phyloP scores from a whole-genome alignment of 2,329 filamentous ascomycete genomes.

The Pseudocercospora fuligena region DNA sequence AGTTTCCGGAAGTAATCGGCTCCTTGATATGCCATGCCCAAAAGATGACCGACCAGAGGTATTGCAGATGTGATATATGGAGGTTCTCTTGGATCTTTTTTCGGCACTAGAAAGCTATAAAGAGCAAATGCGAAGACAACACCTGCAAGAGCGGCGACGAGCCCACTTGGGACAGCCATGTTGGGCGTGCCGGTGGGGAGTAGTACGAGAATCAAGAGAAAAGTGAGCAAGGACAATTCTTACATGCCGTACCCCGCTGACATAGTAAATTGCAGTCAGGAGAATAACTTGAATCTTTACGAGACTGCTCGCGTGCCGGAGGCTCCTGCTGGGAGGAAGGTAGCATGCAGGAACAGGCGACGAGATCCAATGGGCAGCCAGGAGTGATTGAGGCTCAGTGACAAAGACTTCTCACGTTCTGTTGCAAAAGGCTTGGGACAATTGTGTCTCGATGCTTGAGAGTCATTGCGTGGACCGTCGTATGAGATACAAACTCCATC shows the following conservation, averaged over 20 bases:
- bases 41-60: constrained; percentile 54
- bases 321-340: too few species aligned
- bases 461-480: too few species aligned
- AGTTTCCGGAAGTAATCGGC: constrained; percentile 14
- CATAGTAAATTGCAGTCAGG: not conserved
- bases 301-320: too few species aligned
- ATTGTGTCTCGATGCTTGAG: too few species aligned
- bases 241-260: not conserved
- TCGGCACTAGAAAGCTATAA: not conserved
- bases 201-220: not conserved
- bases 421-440: too few species aligned
- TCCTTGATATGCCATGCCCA: constrained; percentile 45
- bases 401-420: too few species aligned
- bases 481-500: too few species aligned
- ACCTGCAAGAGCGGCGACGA: not conserved
- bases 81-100: constrained; percentile 46
- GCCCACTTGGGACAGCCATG: not conserved
- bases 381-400: too few species aligned
- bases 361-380: too few species aligned
- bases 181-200: not conserved
- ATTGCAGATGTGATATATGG: constrained; percentile 48
- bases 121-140: not conserved
- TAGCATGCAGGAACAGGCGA: too few species aligned
- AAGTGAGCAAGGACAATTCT: not conserved
- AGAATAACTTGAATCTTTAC: too few species aligned